phyloP scores from a whole-genome alignment of 148 eudicot species.

The Rhododendron vialii region DNA sequence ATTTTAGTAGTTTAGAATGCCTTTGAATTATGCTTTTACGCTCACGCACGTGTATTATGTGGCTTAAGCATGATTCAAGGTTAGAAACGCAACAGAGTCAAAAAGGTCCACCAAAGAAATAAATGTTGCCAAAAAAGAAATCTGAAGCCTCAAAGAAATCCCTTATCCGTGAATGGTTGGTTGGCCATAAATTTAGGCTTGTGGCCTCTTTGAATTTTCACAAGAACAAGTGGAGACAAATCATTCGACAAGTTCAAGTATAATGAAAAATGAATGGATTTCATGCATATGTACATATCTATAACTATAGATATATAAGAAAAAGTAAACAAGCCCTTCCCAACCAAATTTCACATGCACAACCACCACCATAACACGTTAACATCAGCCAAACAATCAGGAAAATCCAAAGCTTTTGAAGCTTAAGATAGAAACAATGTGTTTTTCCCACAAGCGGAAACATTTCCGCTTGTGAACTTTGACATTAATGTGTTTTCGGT shows the following conservation, averaged over 20 bases:
- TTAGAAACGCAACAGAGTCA: not conserved
- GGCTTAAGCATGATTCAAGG: not conserved
- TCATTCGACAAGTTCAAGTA: not conserved
- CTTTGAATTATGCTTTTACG: not conserved
- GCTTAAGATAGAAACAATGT: too few relatives aligned
- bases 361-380: not conserved
- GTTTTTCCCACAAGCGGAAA: too few relatives aligned
- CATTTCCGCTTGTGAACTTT: too few relatives aligned
- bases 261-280: too few relatives aligned
- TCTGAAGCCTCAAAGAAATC: not conserved
- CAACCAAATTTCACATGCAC: slow-evolving; percentile 7
- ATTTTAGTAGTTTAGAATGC: not conserved
- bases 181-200: slow-evolving; percentile 10
- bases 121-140: not conserved
- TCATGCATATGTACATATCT: not conserved
- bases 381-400: not conserved
- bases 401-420: not conserved
- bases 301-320: not conserved
- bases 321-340: not conserved
- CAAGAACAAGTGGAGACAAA: not conserved
- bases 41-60: too few relatives aligned
- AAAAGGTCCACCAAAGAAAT: not conserved
- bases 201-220: not conserved
- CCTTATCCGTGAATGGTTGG: not conserved
- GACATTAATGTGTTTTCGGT: not conserved